Evolutionary conservation across 768 basidiomycete genomes (phyloP), one percentile per base, ranked within the genome.

Genomic region (Strobilomyces echinocephalus): DNA sequence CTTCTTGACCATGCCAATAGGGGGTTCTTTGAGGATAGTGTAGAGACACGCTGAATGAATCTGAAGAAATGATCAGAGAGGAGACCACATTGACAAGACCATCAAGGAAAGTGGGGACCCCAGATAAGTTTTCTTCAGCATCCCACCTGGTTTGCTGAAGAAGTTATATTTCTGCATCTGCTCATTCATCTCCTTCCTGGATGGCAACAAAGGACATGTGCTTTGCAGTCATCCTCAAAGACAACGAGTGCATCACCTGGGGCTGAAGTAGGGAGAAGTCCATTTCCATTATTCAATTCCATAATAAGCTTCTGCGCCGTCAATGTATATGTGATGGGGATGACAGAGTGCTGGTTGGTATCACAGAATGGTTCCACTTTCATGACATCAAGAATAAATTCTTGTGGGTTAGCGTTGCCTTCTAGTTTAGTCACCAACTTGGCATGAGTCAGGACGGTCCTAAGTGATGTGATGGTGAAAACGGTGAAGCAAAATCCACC

Each of bases 201-300:
- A 80, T 69, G 1, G 80, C 83, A 41, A 85, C 69, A 58, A 84
- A 85, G 2, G 80, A 81, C 0, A 83, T 85, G 53, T 77, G 76
- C 76, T 62, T 71, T 76, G 24, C 70, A 61, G 21, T 74, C 70
- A 0, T 70, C 72, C 2, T 67, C 63, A 1, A 70, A 63, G 45
- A 46, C 57, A 3, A 62, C 16, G n/a, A 62, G 55, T 10, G 62
- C 58, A 30, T 71, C 67, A 16, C 48, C 56, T 8, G 60, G 56
- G 7, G 66, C 52, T 5, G 71, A 55, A 10, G 48, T 55, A 5
- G 72, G 74, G 21, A 74, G 66, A n/a, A 67, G 69, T 18, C 68
- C 69, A 20, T 52, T 60, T 5, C 55, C 51, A 24, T 74, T 74
- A 43, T 76, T 72, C 40, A 82, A 63, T 16, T 80, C 80, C 58